Base-by-base conservation (phyloP, 768 basidiomycete species). In the Lactarius quietus region DNA sequence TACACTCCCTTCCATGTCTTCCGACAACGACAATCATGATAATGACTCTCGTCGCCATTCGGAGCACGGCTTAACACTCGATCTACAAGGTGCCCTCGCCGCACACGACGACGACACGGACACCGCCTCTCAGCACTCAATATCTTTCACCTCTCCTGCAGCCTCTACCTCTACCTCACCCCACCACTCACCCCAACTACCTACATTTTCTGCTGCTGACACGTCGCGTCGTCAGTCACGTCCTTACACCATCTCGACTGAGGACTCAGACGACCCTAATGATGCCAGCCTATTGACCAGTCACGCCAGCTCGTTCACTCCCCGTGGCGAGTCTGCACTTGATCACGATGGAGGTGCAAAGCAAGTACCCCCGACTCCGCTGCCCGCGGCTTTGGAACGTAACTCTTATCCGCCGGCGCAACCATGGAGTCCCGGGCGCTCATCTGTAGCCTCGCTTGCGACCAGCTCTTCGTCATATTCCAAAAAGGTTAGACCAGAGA, bases 51-150 rank as follows among this genome's bases (percentile, higher is more conserved):
- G 31, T 15, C 55, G 15, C 38, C 64, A 56, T n/a, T 31, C 31
- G 23, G 54, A 5, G 0, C 54, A 55, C 15, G 18, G 29, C 18
- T 38, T 61, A n/a, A 45, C 65, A 29, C 65, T 66, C 15, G 43
- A 66, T 43, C 26, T 66, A 51, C 68, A 74, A 20, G 75, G 76
- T 36, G 62, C 62, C 9, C 51, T 63, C 45, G 57, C 62, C 60
- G 71, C 63, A 64, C 82, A 82, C 62, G 82, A 81, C 71, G 80
- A 78, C 63, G 89, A 89, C 68, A 85, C 81, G 63, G 91, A 92
- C 72, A 91, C 89, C 6, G 89, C 91, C 18, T 91, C 89, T 10
- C 88, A 90, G 71, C 84, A 82, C 45, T 92, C 91, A 1, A 88
- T 92, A 58, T 83, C 89, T 28, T 84, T 92, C 43, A 55, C 58